Base-by-base conservation (phyloP, 306 rosid genomes). In the Medicago lupulina region DNA sequence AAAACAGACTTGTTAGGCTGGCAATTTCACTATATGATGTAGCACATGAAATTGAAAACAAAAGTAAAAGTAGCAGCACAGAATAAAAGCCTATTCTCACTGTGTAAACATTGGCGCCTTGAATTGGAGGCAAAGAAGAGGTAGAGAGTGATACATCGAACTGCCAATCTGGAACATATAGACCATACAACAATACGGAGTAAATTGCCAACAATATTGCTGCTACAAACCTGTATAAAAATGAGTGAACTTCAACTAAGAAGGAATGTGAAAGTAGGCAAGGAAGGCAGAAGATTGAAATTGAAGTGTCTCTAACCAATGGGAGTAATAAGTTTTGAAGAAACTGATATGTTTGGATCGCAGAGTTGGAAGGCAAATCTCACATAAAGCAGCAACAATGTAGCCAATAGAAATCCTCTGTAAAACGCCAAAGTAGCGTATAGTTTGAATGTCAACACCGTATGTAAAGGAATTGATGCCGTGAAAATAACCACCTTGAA, bases 401-500 rank as follows among this genome's bases (percentile, higher is more conserved):
- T 91, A 94, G 76, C 97, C 98, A 71, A 89, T 76, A 69, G 97
- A 85, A 77, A 94, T 94, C 83, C 98, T 89, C 97, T 94, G 98
- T 74, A 94, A 86, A 83, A 89, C 81, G 55, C 97, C 98, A 53
- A 89, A 76, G 90, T 82, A 89, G 50, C 98, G 85, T 18, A 94
- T 85, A 64, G 70, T 90, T 73, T 82, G 74, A 54, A 94, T 68
- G 88, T 94, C 97, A 82, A 94, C 88, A 77, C 98, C 98, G 65
- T 43, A 91, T 9, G 98, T 89, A 57, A 87, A 63, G 70, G 98
- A 94, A 79, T 79, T 79, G 39, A 85, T 84, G 59, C 98, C 98
- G 12, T 94, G 98, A 55, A 94, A 90, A 88, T 88, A 94, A 50
- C 98, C 98, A 77, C 98, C 98, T 91, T 94, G 98, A 77, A 94